Evolutionary conservation across 768 basidiomycete species (phyloP).

Genomic region (Lactarius trivialis): DNA sequence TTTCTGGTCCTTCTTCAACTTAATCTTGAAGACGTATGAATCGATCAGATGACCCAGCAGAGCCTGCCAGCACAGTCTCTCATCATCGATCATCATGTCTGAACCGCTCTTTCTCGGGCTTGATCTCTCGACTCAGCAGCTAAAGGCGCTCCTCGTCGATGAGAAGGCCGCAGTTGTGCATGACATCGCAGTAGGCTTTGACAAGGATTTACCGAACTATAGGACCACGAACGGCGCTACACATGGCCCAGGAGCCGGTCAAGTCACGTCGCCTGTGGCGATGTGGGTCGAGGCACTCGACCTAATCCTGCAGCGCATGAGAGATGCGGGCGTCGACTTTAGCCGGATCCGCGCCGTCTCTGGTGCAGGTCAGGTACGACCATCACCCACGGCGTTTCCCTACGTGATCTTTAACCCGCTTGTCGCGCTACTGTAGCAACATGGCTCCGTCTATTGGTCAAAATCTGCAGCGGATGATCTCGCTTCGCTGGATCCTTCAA

Average conservation of each 20-base stretch:
- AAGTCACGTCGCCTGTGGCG: constrained; percentile 72
- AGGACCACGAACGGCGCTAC: constrained; percentile 62
- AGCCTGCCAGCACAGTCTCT: neutral
- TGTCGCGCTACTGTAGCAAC: constrained; percentile 48
- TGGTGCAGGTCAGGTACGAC: constrained; percentile 68
- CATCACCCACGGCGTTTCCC: neutral
- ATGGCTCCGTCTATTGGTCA: constrained; percentile 84
- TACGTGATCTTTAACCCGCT: neutral
- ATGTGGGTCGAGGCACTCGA: constrained; percentile 89
- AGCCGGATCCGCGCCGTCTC: constrained; percentile 55
- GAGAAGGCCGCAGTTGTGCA: constrained; percentile 52
- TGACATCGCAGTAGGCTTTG: constrained; percentile 72
- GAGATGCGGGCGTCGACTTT: constrained; percentile 52
- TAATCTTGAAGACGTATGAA: neutral
- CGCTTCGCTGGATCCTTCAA: constrained; percentile 43
- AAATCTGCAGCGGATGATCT: constrained; percentile 45
- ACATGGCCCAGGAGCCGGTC: constrained; percentile 56
- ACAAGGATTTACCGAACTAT: constrained; percentile 67
- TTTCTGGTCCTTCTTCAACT: neutral
- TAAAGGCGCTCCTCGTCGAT: constrained; percentile 67
- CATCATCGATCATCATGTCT: constrained; percentile 9
- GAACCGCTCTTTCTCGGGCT: constrained; percentile 63
- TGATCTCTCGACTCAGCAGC: constrained; percentile 81
- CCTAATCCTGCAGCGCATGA: constrained; percentile 59
- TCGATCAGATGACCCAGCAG: neutral